Conservation (phyloP, 1,284 basidiomycete genomes). For the Kalmanozyma brasiliensis region DNA sequence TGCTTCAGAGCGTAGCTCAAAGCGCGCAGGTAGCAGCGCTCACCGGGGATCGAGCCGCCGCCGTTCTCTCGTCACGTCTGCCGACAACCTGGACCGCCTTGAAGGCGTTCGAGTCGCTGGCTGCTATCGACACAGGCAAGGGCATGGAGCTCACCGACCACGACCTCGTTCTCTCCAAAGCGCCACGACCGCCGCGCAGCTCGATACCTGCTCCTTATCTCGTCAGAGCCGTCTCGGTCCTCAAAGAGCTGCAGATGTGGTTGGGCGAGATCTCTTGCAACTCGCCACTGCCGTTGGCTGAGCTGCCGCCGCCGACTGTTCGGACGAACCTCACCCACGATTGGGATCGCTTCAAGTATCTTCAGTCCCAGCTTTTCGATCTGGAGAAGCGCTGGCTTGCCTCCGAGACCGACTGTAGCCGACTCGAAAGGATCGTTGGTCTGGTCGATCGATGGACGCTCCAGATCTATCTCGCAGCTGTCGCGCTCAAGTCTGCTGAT, state of each 20-base stretch:
- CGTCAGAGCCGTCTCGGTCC: slow-evolving; percentile 18
- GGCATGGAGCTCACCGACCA: slow-evolving; percentile 39
- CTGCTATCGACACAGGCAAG: slow-evolving; percentile 34
- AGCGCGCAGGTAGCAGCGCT: slow-evolving; percentile 3
- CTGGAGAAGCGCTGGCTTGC: slow-evolving; percentile 39
- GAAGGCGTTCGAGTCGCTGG: slow-evolving; percentile 30
- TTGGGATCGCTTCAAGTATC: slow-evolving; percentile 49
- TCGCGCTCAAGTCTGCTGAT: slow-evolving; percentile 30
- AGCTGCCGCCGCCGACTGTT: slow-evolving; percentile 10
- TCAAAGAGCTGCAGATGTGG: slow-evolving; percentile 40
- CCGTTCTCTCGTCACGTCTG: slow-evolving; percentile 20
- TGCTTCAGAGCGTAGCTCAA: slow-evolving; percentile 27
- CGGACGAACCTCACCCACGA: slow-evolving; percentile 35
- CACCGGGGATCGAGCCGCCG: slow-evolving; percentile 14
- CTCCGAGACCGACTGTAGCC: slow-evolving; percentile 39
- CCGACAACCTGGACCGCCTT: slow-evolving; percentile 25
- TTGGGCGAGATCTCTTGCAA: slow-evolving; percentile 27
- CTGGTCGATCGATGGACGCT: slow-evolving; percentile 39
- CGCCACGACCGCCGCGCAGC: slow-evolving; percentile 24
- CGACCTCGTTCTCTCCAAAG: slow-evolving; percentile 33
- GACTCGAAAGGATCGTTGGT: slow-evolving; percentile 41
- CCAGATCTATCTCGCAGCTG: slow-evolving; percentile 31
- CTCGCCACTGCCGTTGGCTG: slow-evolving; percentile 22
- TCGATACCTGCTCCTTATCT: slow-evolving; percentile 29
- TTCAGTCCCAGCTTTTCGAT: slow-evolving; percentile 39